phyloP scores from a whole-genome alignment of 352 stramenopile species.

The Pythium sp. region DNA sequence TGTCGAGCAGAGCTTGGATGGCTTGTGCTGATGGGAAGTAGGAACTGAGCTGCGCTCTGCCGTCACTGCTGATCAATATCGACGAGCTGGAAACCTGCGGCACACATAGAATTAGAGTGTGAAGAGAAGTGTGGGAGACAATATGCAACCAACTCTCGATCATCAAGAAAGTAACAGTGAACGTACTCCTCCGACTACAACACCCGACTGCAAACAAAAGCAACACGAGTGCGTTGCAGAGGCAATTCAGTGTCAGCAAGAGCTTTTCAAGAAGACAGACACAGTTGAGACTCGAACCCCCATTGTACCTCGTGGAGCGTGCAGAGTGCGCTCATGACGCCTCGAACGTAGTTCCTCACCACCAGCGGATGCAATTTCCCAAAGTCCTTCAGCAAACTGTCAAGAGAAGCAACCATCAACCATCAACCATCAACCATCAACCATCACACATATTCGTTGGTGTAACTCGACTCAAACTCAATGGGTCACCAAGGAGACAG shows the following conservation, averaged over 20 bases:
- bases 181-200: constrained; percentile 24
- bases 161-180: background rate
- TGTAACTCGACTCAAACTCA: background rate
- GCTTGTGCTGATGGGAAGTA: background rate
- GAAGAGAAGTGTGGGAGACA: too few relatives aligned
- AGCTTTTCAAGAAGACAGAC: background rate
- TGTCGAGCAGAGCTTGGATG: constrained; percentile 5
- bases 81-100: constrained; percentile 13
- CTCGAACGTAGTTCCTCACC: constrained; percentile 32
- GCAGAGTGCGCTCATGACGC: constrained; percentile 25
- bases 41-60: background rate
- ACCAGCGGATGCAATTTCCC: constrained; percentile 33
- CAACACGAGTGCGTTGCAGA: background rate
- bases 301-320: constrained; percentile 34
- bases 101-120: too few relatives aligned
- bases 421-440: background rate
- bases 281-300: background rate
- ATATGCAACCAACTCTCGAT: too few relatives aligned
- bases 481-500: background rate
- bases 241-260: background rate
- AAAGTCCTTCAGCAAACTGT: constrained; percentile 26
- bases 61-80: constrained; percentile 13
- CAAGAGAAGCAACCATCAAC: background rate
- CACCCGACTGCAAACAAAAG: background rate
- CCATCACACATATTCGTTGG: background rate